These are phyloP conservation scores for Astragalus glycyphyllos DNA, from an alignment of 306 rosid species.

Conservation along the genomic window DNA sequence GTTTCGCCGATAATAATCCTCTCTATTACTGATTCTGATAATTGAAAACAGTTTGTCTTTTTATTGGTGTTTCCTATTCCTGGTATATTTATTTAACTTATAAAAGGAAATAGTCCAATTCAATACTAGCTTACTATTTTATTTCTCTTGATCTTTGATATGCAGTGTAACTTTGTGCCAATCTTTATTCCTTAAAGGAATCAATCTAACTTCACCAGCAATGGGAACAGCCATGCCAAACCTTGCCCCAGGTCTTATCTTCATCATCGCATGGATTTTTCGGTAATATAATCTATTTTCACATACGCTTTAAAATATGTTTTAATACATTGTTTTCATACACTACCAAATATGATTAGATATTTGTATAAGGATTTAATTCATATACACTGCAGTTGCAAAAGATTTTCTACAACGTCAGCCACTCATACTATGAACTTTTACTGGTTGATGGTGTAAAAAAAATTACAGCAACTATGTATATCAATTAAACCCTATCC, in stretches of 20 bases:
- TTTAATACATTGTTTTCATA: too few relatives aligned
- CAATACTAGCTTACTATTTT: not conserved
- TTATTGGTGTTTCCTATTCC: not conserved
- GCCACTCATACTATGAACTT: too few relatives aligned
- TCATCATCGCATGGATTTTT: conserved; percentile 76
- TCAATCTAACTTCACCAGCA: conserved; percentile 77
- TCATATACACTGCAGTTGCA: too few relatives aligned
- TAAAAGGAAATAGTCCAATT: not conserved
- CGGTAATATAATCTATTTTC: conserved; percentile 53
- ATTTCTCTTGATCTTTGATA: conserved; percentile 1
- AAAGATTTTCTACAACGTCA: too few relatives aligned
- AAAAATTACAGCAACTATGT: too few relatives aligned
- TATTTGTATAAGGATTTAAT: too few relatives aligned
- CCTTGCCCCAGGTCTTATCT: conserved; percentile 87
- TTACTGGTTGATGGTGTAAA: too few relatives aligned
- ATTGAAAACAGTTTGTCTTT: not conserved
- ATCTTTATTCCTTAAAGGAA: conserved; percentile 68
- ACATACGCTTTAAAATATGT: too few relatives aligned
- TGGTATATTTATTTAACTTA: not conserved
- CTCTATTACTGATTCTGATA: too few relatives aligned
- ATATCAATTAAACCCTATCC: too few relatives aligned
- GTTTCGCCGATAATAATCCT: too few relatives aligned
- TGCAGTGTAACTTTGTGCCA: conserved; percentile 85
- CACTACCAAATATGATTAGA: too few relatives aligned
- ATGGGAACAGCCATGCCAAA: conserved; percentile 98